Base-by-base conservation (phyloP, 2,329 filamentous ascomycete species). In the Aspergillus sp. region DNA sequence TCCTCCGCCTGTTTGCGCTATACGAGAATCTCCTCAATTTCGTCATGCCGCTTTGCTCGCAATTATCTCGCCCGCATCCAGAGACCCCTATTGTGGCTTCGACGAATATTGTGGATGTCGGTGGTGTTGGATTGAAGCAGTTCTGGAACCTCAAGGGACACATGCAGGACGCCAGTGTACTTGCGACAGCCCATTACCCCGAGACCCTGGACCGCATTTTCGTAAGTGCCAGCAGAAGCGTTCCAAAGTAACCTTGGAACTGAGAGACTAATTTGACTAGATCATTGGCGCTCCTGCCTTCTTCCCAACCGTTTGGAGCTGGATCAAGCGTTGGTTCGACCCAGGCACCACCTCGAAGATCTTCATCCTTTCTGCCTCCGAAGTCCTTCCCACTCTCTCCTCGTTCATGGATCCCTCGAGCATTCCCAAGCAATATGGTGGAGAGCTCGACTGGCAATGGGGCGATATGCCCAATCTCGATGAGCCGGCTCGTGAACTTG, bases 321-420 rank as follows among this genome's bases (percentile, higher is more conserved):
- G 92, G 91, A 84, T 96, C 77, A 96, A 96, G 82, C 88, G 90
- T 69, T 96, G 93, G 92, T 96, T 96, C 70, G 90, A 93, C 77
- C 93, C 93, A 6, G 91, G 92, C 61, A 97, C 93, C 35, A 90
- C 92, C 3, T 95, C 91, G 68, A 98, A 98, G 79, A 97, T 98
- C 73, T 96, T 96, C 74, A 95, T 98, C 66, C 85, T 98, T 55
- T 82, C 82, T 48, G 80, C 85, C 8, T 71, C 84, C 55, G 91
- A 96, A 74, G 88, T 96, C 53, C 84, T 87, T 65, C 79, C 88
- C 15, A 93, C 91, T 2, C 84, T 98, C 24, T 84, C 87, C 63
- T 81, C 85, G 55, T 97, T 93, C 76, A 91, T 98, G 71, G 89
- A 96, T 53, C 81, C 85, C 0, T 82, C 84, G 53, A 90, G 93